These are phyloP conservation scores for Thermomucor indicae-seudaticae DNA, from an alignment of 371 early-diverging fungal genomes.

Conservation along the genomic window DNA sequence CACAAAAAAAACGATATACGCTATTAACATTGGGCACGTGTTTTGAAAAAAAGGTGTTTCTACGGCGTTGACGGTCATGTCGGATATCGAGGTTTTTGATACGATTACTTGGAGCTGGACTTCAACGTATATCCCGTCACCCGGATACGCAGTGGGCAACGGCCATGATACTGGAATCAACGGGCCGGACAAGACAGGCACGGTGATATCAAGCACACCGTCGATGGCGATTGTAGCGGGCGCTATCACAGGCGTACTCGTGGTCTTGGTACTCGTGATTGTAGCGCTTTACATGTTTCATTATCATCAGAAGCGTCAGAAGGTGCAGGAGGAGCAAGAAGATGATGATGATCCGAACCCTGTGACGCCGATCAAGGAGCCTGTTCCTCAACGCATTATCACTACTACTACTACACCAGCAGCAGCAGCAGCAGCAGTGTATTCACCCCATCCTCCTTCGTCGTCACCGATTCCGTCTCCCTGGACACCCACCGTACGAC, in stretches of 20 bases:
- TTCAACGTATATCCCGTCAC: slow-evolving; percentile 27
- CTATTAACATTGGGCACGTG: too few relatives aligned
- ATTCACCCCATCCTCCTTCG: not conserved
- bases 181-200: not conserved
- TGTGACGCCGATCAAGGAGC: not conserved
- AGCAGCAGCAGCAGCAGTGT: not conserved
- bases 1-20: too few relatives aligned
- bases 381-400: not conserved
- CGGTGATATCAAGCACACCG: slow-evolving; percentile 11
- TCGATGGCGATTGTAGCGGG: slow-evolving; percentile 39
- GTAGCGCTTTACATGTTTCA: slow-evolving; percentile 29
- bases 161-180: slow-evolving; percentile 3
- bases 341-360: too few relatives aligned
- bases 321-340: not conserved
- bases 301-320: slow-evolving; percentile 14
- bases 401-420: not conserved
- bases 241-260: slow-evolving; percentile 33
- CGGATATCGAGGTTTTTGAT: slow-evolving; percentile 42
- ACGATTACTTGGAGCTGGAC: slow-evolving; percentile 43
- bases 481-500: slow-evolving; percentile 7
- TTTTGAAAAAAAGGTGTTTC: slow-evolving; percentile 25
- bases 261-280: slow-evolving; percentile 27
- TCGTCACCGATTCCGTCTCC: slow-evolving; percentile 3
- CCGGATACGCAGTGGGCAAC: slow-evolving; percentile 1
- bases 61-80: slow-evolving; percentile 32